These are phyloP conservation scores for Alternaria solani DNA, from an alignment of 2,329 filamentous ascomycete species.

Conservation along the genomic window DNA sequence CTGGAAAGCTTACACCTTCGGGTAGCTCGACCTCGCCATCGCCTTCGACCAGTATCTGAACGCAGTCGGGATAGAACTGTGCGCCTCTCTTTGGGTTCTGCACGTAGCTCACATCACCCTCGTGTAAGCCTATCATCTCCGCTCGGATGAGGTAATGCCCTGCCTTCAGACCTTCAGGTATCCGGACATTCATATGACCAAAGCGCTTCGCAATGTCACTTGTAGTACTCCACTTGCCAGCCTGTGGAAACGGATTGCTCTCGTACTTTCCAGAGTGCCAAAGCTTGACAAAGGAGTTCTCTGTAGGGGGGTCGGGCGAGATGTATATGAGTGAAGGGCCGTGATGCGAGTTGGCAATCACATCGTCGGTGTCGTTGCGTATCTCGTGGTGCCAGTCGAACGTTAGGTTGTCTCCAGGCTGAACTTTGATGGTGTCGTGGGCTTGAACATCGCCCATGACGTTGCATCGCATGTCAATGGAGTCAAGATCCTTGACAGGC, in stretches of 20 bases:
- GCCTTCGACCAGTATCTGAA: slow-evolving; percentile 51
- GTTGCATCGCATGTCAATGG: slow-evolving; percentile 53
- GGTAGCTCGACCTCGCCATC: slow-evolving; percentile 41
- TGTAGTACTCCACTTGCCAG: slow-evolving; percentile 48
- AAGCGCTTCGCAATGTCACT: slow-evolving; percentile 32
- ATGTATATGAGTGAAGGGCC: slow-evolving; percentile 54
- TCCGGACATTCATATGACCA: slow-evolving; percentile 40
- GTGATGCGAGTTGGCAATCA: slow-evolving; percentile 34
- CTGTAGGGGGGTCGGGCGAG: slow-evolving; percentile 49
- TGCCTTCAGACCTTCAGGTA: slow-evolving; percentile 48
- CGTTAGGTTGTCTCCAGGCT: slow-evolving; percentile 51
- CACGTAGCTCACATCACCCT: slow-evolving; percentile 44
- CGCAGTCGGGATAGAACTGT: slow-evolving; percentile 55
- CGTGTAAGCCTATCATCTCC: slow-evolving; percentile 57
- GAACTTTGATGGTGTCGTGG: slow-evolving; percentile 46
- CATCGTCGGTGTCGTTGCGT: slow-evolving; percentile 47
- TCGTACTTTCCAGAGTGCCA: slow-evolving; percentile 51
- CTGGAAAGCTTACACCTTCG: slow-evolving; percentile 56
- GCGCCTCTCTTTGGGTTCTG: slow-evolving; percentile 40
- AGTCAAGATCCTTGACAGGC: slow-evolving; percentile 51
- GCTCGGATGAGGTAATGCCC: slow-evolving; percentile 54
- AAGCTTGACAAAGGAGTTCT: slow-evolving; percentile 52
- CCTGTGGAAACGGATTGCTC: slow-evolving; percentile 39
- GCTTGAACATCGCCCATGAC: slow-evolving; percentile 51
- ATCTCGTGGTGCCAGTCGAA: slow-evolving; percentile 53